Base-by-base conservation (phyloP, 352 stramenopile genomes). In the Globisporangium iwayamae region DNA sequence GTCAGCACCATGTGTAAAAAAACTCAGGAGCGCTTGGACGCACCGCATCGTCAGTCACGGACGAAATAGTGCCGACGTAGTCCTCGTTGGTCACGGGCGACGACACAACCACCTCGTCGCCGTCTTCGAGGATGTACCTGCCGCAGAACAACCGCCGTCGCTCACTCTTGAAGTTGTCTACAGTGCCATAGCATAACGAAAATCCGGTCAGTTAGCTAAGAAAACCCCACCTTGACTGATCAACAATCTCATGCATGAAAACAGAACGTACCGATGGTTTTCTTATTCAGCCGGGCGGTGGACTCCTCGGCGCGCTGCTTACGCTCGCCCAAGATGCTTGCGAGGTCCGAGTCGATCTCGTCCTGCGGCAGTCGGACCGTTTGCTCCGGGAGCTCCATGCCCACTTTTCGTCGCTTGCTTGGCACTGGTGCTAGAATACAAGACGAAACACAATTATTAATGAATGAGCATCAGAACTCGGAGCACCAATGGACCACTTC, bases 81-180 rank as follows among this genome's bases (percentile, higher is more conserved):
- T 91, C 71, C 64, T 90, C 77, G 32, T 86, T 70, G 41, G 89
- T 69, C 16, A 91, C 63, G 1, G 82, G 76, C 51, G 84, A 83
- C 8, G 74, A 82, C 55, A 93, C 63, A 9, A 86, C 73, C 32
- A 93, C 81, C 61, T 94, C 85, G 51, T 94, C 85, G 43, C 85
- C 85, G 46, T 94, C 83, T 62, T 93, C 81, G 62, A 91, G 90
- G 8, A 91, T 68, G 60, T 90, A 85, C 64, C 89, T 85, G 61
- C 79, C 84, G 38, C 79, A 90, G 46, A 77, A 60, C 62, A 94
- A 60, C 47, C 76, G 72, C 61, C 81, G 81, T 54, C 78, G 79
- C 39, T 86, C 72, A 25, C 78, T 66, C 53, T 77, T 76, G 45
- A 90, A 74, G 7, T 76, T 90, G 53, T 39, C 72, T 60, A 20